Evolutionary conservation across 305 asterid species (phyloP), one percentile per base, ranked within the genome.

Genomic region (Vinca major): DNA sequence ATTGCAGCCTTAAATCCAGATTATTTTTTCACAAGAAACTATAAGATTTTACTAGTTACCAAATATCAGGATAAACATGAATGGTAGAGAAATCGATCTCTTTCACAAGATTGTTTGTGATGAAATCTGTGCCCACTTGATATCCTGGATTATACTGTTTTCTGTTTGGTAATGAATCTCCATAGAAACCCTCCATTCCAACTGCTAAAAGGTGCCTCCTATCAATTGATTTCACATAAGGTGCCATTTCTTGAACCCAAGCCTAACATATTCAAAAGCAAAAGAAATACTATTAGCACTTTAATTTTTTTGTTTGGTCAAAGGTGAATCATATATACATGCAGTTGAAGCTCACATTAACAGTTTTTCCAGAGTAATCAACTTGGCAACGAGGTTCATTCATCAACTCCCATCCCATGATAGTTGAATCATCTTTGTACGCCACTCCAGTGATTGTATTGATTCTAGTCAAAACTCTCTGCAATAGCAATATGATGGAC

Each of bases 381-480:
- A 67, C 73, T 63, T 82, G 78, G 73, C 84, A 77, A 2, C 88
- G 83, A 39, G 88, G 86, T 44, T 86, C 91, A 19, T 86, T 86
- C 8, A 86, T 78, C 3, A 86, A 85, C 75, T 86, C 88, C 87
- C 91, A 83, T 69, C 84, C 91, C 91, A 86, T 80, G 68, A 86
- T 75, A 2, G 84, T 82, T 20, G 87, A 79, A 65, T 86, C 87
- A 37, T 86, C 83, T 60, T 49, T 77, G 14, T 86, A 86, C 50
- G 84, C 70, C 36, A 80, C 49, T 39, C 77, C 39, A 37, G 76
- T 83, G 20, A 81, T 72, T 8, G 83, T 78, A 71, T 86, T 83
- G 68, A 81, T 51, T 49, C 88, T 83, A 11, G 76, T 80, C 40
- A 83, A 19, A 14, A 83, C 74, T 64, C 49, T 84, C 91, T 83